These are phyloP conservation scores for Penicillium pulvis DNA, from an alignment of 495 filamentous ascomycete genomes.

Conservation along the genomic window DNA sequence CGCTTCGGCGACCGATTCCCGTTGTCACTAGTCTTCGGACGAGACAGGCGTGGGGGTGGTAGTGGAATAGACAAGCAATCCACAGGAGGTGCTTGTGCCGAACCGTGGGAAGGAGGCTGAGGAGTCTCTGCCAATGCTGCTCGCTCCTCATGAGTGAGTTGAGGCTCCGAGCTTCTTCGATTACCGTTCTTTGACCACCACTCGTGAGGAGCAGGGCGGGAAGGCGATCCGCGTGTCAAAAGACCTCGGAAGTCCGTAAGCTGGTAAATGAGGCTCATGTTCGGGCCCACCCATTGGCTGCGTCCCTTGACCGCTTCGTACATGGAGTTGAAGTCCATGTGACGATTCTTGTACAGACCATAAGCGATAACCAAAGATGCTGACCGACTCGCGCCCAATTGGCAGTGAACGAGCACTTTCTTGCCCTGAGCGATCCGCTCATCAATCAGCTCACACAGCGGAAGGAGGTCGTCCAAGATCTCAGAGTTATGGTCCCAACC, in stretches of 20 bases:
- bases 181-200: constrained; percentile 34
- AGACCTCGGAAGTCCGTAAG: constrained; percentile 77
- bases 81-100: constrained; percentile 32
- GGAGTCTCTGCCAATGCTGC: constrained; percentile 13
- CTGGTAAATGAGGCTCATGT: constrained; percentile 98
- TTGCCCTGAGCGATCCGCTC: constrained; percentile 76
- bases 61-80: constrained; percentile 35
- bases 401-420: constrained; percentile 89
- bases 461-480: constrained; percentile 81
- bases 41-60: constrained; percentile 29
- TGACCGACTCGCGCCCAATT: constrained; percentile 92
- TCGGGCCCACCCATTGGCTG: constrained; percentile 95
- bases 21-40: constrained; percentile 34
- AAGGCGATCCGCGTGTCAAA: constrained; percentile 47
- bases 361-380: constrained; percentile 98
- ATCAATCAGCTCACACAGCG: constrained; percentile 86
- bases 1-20: constrained; percentile 39
- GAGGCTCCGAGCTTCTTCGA: constrained; percentile 40
- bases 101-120: constrained; percentile 21
- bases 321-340: constrained; percentile 86
- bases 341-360: constrained; percentile 87
- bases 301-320: constrained; percentile 87
- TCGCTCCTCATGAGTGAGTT: constrained; percentile 28
- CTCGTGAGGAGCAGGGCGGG: constrained; percentile 37
- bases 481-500: constrained; percentile 98